Base-by-base conservation (phyloP, 768 basidiomycete genomes). In the Pleurotus ostreatus region DNA sequence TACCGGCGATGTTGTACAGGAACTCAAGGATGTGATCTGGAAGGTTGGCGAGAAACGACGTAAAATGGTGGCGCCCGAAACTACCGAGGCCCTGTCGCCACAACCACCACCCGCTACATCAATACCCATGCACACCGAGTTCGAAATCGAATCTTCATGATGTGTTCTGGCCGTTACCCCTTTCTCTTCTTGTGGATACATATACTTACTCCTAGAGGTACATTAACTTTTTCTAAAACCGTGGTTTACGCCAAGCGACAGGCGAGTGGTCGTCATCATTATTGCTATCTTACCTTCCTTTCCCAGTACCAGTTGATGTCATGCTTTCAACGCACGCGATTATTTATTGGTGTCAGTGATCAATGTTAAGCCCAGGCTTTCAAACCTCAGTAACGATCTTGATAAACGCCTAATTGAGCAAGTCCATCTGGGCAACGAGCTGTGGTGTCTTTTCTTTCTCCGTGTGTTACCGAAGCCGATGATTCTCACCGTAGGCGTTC, bases 1-100 rank as follows among this genome's bases (percentile, higher is more conserved):
- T 5, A 82, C 83, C 3, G 85, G 84, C 1, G 90, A 92, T 59
- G 89, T 92, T 37, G 88, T 92, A 4, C 84, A 89, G 66, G 90
- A 92, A 67, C 73, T 92, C 60, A 89, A 88, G 67, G 90, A 92
- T 62, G 89, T 92, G 9, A 92, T 92, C 26, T 89, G 87, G 88
- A 87, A 90, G 67, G 90, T 92, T 7, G 81, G 89, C 30, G 87
- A 92, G 70, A 76, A 78, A 63, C 74, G 84, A 66, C 71, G 86
- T 58, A 78, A 76, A 68, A 74, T 86, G 77, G 45, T 43, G n/a
- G 47, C 39, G 22, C 6, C 55, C 15, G 48, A 46, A 64, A 57
- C 20, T 23, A 61, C 30, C 22, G 60, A 58, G 6, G 53, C 55
- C 39, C 9, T 12, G 16, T 40, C 18, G 16, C 51, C 51, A 47